These are phyloP conservation scores for Malassezia equina DNA, from an alignment of 1,284 basidiomycete genomes.

Conservation along the genomic window DNA sequence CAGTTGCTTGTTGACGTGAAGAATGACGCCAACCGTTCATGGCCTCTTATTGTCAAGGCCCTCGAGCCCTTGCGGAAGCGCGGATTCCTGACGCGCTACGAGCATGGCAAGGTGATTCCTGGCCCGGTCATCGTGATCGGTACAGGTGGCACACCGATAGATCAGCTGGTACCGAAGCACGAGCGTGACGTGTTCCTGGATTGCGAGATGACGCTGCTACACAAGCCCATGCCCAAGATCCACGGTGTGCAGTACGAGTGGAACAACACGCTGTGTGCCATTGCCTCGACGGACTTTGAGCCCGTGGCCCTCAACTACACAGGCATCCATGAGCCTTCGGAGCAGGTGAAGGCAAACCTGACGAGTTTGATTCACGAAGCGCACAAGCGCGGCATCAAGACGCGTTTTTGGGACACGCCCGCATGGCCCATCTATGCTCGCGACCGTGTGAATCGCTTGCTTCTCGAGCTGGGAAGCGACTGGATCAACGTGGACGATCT, in stretches of 20 bases:
- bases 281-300: slow-evolving; percentile 20
- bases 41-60: slow-evolving; percentile 18
- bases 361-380: slow-evolving; percentile 10
- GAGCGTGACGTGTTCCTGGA: slow-evolving; percentile 28
- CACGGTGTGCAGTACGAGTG: slow-evolving; percentile 22
- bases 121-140: slow-evolving; percentile 28
- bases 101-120: slow-evolving; percentile 14
- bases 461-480: slow-evolving; percentile 1
- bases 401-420: slow-evolving; percentile 14
- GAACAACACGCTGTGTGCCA: slow-evolving; percentile 22
- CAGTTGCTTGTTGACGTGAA: slow-evolving; percentile 37
- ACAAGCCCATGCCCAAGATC: slow-evolving; percentile 10
- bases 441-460: not conserved
- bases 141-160: slow-evolving; percentile 31
- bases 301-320: slow-evolving; percentile 6
- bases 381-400: slow-evolving; percentile 11
- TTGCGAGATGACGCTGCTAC: slow-evolving; percentile 22
- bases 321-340: slow-evolving; percentile 19
- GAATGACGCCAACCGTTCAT: slow-evolving; percentile 23
- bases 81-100: slow-evolving; percentile 24
- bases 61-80: slow-evolving; percentile 22
- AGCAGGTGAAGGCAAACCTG: slow-evolving; percentile 3
- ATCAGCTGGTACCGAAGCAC: slow-evolving; percentile 15
- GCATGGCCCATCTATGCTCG: not conserved
- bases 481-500: slow-evolving; percentile 5